Conservation (phyloP, 2,329 filamentous ascomycete genomes). For the Neonectria neomacrospora region DNA sequence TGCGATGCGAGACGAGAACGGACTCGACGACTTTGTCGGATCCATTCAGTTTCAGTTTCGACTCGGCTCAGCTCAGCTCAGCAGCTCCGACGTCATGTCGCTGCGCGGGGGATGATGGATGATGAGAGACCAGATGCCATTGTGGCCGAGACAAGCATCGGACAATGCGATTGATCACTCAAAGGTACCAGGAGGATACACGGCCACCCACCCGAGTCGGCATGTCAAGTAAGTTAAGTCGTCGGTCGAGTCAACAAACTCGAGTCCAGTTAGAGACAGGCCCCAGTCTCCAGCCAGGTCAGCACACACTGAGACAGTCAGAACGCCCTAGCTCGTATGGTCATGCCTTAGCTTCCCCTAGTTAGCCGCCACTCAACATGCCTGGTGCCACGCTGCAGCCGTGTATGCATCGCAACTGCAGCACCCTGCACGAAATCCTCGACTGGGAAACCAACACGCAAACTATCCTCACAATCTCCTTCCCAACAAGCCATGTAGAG, state of each 20-base stretch:
- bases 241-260: neutral
- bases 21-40: neutral
- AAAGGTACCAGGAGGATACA: neutral
- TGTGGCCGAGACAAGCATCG: neutral
- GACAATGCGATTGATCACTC: neutral
- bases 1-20: neutral
- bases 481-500: neutral
- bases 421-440: conserved; percentile 10
- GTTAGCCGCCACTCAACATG: neutral
- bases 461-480: neutral
- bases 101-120: too few species aligned
- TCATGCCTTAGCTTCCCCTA: too few species aligned
- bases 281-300: too few species aligned
- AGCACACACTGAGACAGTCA: too few species aligned
- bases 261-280: neutral
- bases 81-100: too few species aligned
- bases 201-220: too few species aligned
- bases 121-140: too few species aligned
- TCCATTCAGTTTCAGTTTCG: too few species aligned
- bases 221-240: too few species aligned
- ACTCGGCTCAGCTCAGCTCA: too few species aligned
- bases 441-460: neutral
- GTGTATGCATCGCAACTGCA: neutral
- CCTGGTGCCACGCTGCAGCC: neutral
- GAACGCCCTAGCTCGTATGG: neutral